Evolutionary conservation across 768 basidiomycete genomes (phyloP).

Genomic region (Kwoniella botswanensis): DNA sequence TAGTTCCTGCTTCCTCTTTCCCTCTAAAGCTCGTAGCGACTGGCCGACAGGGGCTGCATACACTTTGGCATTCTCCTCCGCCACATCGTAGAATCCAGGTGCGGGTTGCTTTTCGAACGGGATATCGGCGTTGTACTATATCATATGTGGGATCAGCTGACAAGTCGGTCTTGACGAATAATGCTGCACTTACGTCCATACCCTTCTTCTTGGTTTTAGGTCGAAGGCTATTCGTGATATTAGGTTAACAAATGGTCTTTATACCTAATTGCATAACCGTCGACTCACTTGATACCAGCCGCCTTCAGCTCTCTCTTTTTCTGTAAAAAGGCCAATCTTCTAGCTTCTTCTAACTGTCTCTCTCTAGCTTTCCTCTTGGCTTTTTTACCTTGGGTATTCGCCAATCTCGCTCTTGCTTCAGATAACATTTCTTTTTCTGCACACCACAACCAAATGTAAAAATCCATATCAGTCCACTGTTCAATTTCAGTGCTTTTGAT

Average conservation of each 20-base stretch:
- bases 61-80: conserved; percentile 86
- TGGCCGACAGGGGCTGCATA: conserved; percentile 88
- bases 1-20: conserved; percentile 91
- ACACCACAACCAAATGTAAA: neutral
- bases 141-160: neutral
- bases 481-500: neutral
- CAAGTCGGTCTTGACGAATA: neutral
- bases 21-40: conserved; percentile 86
- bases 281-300: conserved; percentile 88
- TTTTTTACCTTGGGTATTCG: conserved; percentile 99
- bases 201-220: conserved; percentile 94
- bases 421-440: conserved; percentile 99
- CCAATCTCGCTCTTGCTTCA: conserved; percentile 94
- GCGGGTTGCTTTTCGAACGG: conserved; percentile 98
- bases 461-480: too few species aligned
- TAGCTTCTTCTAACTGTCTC: conserved; percentile 93
- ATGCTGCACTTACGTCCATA: conserved; percentile 77
- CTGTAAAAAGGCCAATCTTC: conserved; percentile 89
- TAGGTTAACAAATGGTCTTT: conserved; percentile 3
- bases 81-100: conserved; percentile 94
- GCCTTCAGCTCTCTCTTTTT: conserved; percentile 98
- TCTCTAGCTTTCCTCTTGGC: conserved; percentile 98
- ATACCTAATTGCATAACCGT: neutral
- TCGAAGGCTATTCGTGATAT: conserved; percentile 68
- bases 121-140: conserved; percentile 94